Evolutionary conservation across 345 rosid genomes (phyloP).

Genomic region (Hibiscus tridactylites): DNA sequence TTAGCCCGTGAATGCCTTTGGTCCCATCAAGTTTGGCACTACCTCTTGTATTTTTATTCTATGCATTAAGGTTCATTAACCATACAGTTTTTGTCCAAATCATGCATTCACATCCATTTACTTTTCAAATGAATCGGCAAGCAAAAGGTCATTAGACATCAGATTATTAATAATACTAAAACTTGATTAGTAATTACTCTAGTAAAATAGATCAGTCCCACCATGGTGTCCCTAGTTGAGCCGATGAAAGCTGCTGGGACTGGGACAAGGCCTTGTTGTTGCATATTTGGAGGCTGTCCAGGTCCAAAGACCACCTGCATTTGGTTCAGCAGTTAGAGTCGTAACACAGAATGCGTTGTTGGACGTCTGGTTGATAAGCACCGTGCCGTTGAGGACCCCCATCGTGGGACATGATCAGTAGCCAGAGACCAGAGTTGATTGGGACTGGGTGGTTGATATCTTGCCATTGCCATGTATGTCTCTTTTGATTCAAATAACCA

Average conservation of each 20-base stretch:
- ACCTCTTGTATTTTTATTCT: neutral
- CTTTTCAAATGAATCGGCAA: neutral
- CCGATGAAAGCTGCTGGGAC: neutral
- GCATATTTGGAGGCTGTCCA: slow-evolving; percentile 14
- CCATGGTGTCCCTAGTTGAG: slow-evolving; percentile 5
- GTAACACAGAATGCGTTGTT: slow-evolving; percentile 15
- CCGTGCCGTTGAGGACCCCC: neutral
- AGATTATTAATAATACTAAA: neutral
- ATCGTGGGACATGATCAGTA: too few relatives aligned
- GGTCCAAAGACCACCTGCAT: neutral
- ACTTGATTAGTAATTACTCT: neutral
- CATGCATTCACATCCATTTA: neutral
- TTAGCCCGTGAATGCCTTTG: neutral
- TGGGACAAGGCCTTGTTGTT: slow-evolving; percentile 8
- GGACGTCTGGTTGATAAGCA: slow-evolving; percentile 9
- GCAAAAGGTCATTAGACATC: neutral
- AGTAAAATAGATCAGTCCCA: slow-evolving; percentile 4
- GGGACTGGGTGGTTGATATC: neutral
- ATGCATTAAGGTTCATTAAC: neutral
- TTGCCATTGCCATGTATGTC: slow-evolving; percentile 6
- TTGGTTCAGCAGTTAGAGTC: slow-evolving; percentile 14
- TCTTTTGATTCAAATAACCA: neutral
- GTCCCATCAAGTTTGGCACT: neutral
- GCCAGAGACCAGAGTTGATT: neutral
- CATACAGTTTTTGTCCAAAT: neutral